Evolutionary conservation across 768 basidiomycete genomes (phyloP), one percentile per base, ranked within the genome.

Genomic region (Collybiopsis luxurians): DNA sequence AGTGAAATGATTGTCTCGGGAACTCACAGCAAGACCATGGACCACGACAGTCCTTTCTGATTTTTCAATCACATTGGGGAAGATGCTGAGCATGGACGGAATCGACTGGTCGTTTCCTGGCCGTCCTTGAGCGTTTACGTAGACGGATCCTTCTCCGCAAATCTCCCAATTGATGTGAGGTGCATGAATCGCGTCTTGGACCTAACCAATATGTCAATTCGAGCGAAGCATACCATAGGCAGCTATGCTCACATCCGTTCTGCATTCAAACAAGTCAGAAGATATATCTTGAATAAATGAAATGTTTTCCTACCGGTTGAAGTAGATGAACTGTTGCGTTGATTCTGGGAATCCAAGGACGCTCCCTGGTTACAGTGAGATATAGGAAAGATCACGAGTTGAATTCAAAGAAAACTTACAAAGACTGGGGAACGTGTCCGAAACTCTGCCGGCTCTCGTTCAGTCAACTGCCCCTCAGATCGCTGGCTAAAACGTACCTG

Each of bases 1-100:
- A 13, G 13, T 34, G 31, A 34, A 34, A 34, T 13, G 6, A n/a
- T 15, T 23, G 40, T n/a, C n/a, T n/a, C 64, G 55, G 68, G 67
- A 74, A 60, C 73, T 70, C 77, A 75, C 87, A 73, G 60, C 83
- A 56, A 88, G 75, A 2, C 86, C 87, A 55, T 90, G 86, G 4
- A 83, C 82, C 42, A 90, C 83, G 28, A 89, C 80, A 0, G 76
- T 79, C 52, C 86, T 73, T 47, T 79, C 75, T 46, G 75, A 87
- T 70, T 86, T 86, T 65, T 88, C 86, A 58, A 89, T 88, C 56
- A 86, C 86, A 58, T 77, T 85, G 1, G 86, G 84, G 1, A 89
- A 73, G 2, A 88, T 82, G 11, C 80, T 84, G 50, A 88, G 72
- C 0, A 79, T 80, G 2, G 86, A 80, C 0, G 85, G 79, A 19